A percentile compares a stretch with the other conserved stretches of the same genome.
Evolutionary conservation across 768 basidiomycete species (phyloP).

Genomic region (Tephrocybe sp.): DNA sequence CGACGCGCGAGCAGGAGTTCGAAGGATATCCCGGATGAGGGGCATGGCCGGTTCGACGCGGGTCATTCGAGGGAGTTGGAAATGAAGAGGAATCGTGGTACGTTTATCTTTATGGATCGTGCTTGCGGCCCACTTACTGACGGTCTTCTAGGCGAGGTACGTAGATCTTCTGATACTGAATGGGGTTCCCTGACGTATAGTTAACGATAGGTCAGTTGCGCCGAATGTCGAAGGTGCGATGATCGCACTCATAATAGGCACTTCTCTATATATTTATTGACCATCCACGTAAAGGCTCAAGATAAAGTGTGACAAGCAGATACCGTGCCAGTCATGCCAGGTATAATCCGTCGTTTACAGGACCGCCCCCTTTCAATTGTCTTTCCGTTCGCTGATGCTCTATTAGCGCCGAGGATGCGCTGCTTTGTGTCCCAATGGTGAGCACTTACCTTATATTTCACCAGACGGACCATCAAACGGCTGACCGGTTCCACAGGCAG

Average conservation of each 20-base stretch:
- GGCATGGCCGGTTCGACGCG: conserved; percentile 40
- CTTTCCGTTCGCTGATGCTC: conserved; percentile 1
- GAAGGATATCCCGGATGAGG: conserved; percentile 47
- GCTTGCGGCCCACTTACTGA: conserved; percentile 5
- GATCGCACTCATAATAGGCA: conserved; percentile 32
- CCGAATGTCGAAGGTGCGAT: conserved; percentile 77
- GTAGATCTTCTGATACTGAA: conserved; percentile 13
- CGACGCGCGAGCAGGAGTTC: conserved; percentile 48
- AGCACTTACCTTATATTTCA: conserved; percentile 17
- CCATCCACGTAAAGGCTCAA: conserved; percentile 47
- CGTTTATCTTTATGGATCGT: too few relatives aligned
- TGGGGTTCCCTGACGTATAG: conserved; percentile 4
- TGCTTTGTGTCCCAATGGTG: conserved; percentile 71
- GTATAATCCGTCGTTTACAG: conserved; percentile 44
- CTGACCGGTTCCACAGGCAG: conserved; percentile 43
- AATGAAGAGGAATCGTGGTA: conserved; percentile 68
- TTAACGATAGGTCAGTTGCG: conserved; percentile 64
- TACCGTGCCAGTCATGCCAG: conserved; percentile 77
- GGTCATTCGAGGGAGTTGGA: conserved; percentile 67
- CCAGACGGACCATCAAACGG: not conserved
- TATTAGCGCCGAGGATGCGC: conserved; percentile 64
- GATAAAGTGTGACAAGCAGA: conserved; percentile 83
- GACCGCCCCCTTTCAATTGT: conserved; percentile 16
- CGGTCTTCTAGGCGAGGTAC: conserved; percentile 28
- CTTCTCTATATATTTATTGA: conserved; percentile 13